phyloP scores from a whole-genome alignment of 805 yeast genomes.

The Ogataea ramenticola region DNA sequence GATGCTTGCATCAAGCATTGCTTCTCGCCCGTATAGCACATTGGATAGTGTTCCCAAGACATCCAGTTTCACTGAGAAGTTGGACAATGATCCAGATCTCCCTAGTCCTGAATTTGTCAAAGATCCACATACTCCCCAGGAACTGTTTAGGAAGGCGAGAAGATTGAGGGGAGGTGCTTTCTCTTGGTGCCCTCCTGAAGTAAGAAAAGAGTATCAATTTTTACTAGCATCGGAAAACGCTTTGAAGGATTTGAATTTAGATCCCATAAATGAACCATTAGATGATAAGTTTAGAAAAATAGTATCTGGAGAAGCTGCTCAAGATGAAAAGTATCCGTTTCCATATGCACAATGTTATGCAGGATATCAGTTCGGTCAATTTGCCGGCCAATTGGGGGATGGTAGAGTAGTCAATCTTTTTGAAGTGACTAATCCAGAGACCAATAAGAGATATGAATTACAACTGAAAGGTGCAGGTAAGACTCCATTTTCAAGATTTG shows the following conservation, averaged over 20 bases:
- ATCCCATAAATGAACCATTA: constrained; percentile 25
- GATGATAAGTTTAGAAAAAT: constrained; percentile 35
- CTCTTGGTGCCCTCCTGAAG: constrained; percentile 67
- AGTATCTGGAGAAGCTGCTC: constrained; percentile 47
- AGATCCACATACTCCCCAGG: constrained; percentile 19
- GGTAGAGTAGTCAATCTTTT: constrained; percentile 85
- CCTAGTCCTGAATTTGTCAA: constrained; percentile 20
- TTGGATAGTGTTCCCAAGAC: constrained; percentile 20
- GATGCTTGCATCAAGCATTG: constrained; percentile 4
- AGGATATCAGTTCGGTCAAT: constrained; percentile 92
- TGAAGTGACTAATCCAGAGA: constrained; percentile 44
- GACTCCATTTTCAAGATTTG: constrained; percentile 90
- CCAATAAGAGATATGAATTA: constrained; percentile 45
- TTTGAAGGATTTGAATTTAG: constrained; percentile 53
- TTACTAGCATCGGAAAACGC: constrained; percentile 57
- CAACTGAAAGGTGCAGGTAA: constrained; percentile 90
- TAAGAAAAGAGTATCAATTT: constrained; percentile 43
- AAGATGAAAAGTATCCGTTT: constrained; percentile 31
- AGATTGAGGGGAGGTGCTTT: constrained; percentile 54
- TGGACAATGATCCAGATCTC: constrained; percentile 23
- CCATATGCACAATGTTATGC: constrained; percentile 93
- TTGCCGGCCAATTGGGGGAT: constrained; percentile 97
- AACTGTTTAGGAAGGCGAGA: constrained; percentile 45
- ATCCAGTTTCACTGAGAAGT: constrained; percentile 19
- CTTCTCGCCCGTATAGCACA: constrained; percentile 3